Percentiles rank a stretch among this genome's conserved stretches.
Evolutionary conservation across 164 flowering plant species (phyloP).

Genomic region (Macadamia integrifolia): DNA sequence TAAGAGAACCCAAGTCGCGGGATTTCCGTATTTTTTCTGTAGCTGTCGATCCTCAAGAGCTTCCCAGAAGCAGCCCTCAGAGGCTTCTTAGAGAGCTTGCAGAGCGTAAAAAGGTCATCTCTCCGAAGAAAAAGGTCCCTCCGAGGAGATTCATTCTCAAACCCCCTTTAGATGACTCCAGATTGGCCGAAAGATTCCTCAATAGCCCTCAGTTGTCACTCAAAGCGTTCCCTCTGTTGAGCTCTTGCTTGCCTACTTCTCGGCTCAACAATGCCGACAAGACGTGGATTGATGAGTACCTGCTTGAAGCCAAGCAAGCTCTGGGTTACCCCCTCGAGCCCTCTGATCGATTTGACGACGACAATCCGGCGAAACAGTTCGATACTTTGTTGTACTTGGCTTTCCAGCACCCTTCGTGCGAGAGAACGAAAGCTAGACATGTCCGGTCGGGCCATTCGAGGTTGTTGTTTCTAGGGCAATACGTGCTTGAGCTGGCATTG

Average conservation of each 20-base stretch:
- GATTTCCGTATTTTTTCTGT: slow-evolving; percentile 43
- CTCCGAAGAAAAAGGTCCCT: slow-evolving; percentile 74
- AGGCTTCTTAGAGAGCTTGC: slow-evolving; percentile 86
- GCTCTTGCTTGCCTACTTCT: slow-evolving; percentile 81
- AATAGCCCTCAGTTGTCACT: slow-evolving; percentile 91
- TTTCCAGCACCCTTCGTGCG: slow-evolving; percentile 86
- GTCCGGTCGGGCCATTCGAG: slow-evolving; percentile 85
- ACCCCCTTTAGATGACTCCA: slow-evolving; percentile 86
- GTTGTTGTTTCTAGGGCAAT: slow-evolving; percentile 81
- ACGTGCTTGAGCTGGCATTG: slow-evolving; percentile 78
- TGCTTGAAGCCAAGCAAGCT: slow-evolving; percentile 92
- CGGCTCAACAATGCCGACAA: slow-evolving; percentile 77
- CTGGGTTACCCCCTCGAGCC: slow-evolving; percentile 89
- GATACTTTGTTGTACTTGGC: slow-evolving; percentile 89
- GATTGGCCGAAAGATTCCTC: slow-evolving; percentile 67
- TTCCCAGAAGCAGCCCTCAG: slow-evolving; percentile 73
- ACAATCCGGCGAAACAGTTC: slow-evolving; percentile 89
- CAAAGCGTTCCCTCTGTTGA: slow-evolving; percentile 77
- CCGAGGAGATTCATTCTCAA: slow-evolving; percentile 70
- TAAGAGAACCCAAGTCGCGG: slow-evolving; percentile 15
- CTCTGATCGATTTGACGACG: slow-evolving; percentile 61
- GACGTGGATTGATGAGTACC: slow-evolving; percentile 91
- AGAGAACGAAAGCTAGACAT: slow-evolving; percentile 72
- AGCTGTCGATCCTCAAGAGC: slow-evolving; percentile 56
- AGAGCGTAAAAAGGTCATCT: slow-evolving; percentile 56